These are phyloP conservation scores for Flaveria linearis DNA, from an alignment of 129 eudicot genomes.

Conservation along the genomic window DNA sequence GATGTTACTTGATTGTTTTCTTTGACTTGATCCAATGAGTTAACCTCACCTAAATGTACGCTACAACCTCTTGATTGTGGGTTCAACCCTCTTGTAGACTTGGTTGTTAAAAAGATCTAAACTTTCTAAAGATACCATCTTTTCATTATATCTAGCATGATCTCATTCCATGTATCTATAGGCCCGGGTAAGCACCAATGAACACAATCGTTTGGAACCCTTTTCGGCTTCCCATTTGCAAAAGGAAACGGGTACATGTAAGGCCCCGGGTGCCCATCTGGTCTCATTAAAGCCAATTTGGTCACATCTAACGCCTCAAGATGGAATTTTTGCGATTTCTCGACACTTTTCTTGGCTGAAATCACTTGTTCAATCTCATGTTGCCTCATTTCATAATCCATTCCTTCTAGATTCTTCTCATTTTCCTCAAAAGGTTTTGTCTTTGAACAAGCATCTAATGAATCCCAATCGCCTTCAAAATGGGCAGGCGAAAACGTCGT, in stretches of 20 bases:
- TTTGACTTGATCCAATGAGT: slow-evolving; percentile 1
- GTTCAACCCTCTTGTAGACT: neutral
- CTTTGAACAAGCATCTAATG: slow-evolving; percentile 78
- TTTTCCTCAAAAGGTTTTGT: slow-evolving; percentile 60
- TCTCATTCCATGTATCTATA: slow-evolving; percentile 96
- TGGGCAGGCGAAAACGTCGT: slow-evolving; percentile 90
- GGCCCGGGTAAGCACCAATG: slow-evolving; percentile 99
- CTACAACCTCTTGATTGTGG: neutral
- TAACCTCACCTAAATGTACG: neutral
- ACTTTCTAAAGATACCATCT: slow-evolving; percentile 46
- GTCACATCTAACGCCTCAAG: slow-evolving; percentile 77
- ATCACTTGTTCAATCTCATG: slow-evolving; percentile 55
- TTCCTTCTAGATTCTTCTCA: slow-evolving; percentile 58
- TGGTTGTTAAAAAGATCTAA: neutral
- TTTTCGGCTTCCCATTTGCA: slow-evolving; percentile 64
- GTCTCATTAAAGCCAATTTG: slow-evolving; percentile 69
- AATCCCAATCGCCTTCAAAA: slow-evolving; percentile 98
- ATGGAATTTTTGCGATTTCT: slow-evolving; percentile 35
- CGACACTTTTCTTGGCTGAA: slow-evolving; percentile 43
- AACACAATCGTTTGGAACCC: slow-evolving; percentile 85
- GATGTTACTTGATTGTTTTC: neutral
- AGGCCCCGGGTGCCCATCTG: slow-evolving; percentile 93
- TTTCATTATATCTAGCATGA: slow-evolving; percentile 71
- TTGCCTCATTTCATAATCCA: slow-evolving; percentile 80
- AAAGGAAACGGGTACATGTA: slow-evolving; percentile 86